Evolutionary conservation across 1,284 basidiomycete genomes (phyloP), one percentile per base, ranked within the genome.

Genomic region (Thecaphora frezii): DNA sequence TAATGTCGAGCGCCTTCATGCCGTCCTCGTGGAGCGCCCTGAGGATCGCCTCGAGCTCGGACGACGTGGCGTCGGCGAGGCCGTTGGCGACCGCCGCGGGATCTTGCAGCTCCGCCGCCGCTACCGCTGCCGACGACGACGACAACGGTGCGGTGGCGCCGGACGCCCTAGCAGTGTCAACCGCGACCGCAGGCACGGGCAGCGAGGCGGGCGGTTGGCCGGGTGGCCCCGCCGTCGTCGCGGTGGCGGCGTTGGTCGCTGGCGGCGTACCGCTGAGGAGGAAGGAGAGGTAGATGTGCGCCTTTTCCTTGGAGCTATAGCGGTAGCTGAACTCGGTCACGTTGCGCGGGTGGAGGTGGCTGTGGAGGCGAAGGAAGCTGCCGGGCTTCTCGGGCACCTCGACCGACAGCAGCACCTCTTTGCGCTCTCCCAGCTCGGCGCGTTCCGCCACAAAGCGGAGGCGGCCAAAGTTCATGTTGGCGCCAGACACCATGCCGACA

Each of bases 391-490:
- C 96, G 22, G 94, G 93, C 50, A 98, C 89, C 74, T 91, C 89
- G 36, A 97, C 90, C 69, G 89, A 90, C 64, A 98, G 83, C 49
- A 98, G 83, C 0, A 90, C 94, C 80, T 99, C 96, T 50, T 89
- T 86, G 33, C 93, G 88, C 81, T 98, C 96, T 69, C 96, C 96
- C 30, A 98, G 83, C 79, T 97, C 93, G 18, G 96, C 96, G 54
- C 96, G 91, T 78, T 99, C 96, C 16, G 96, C 89, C 23, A 99
- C 94, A 76, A 98, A 99, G 8, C 96, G 86, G 44, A 99, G 81
- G 24, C 96, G 86, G 66, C 91, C 90, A 81, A 99, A 98, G 82
- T 99, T 97, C 91, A 98, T 97, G 81, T 99, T 98, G 16, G 96
- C 96, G 26, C 96, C 96, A 65, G 89, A 93, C 61, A 98, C 83